Evolutionary conservation across 2,329 filamentous ascomycete species (phyloP).

Genomic region (Penicillium vulpinum): DNA sequence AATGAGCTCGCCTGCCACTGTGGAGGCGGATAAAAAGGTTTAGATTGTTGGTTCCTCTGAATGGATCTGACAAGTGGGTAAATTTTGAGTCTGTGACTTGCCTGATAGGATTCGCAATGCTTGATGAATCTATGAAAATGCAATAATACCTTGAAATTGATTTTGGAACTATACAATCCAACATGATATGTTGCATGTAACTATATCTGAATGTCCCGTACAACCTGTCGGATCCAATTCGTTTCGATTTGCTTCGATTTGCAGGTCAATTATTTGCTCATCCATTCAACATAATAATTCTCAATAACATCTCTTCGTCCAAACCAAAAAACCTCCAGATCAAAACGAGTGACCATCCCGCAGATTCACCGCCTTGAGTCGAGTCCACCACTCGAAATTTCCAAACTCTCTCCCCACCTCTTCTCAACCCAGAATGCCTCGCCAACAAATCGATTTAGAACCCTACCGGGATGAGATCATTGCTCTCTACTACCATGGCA

Average conservation of each 20-base stretch:
- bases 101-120: not conserved
- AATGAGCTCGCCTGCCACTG: conserved; percentile 5
- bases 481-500: conserved; percentile 22
- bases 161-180: not conserved
- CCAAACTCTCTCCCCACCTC: not conserved
- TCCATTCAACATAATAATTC: not conserved
- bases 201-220: not conserved
- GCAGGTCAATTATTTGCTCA: not conserved
- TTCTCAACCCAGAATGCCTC: conserved; percentile 18
- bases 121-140: conserved; percentile 11
- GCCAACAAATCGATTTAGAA: conserved; percentile 28
- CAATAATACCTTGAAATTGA: conserved; percentile 2
- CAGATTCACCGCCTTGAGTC: conserved; percentile 21
- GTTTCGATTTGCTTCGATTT: not conserved
- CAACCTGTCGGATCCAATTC: too few species aligned
- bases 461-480: conserved; percentile 27
- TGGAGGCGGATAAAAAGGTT: conserved; percentile 24
- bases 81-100: conserved; percentile 10
- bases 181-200: not conserved
- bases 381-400: not conserved
- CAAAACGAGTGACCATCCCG: not conserved
- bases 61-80: not conserved
- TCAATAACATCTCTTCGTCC: not conserved
- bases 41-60: not conserved
- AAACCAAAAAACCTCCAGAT: not conserved